phyloP scores from a whole-genome alignment of 768 basidiomycete species.

The Multifurca ochricompacta region DNA sequence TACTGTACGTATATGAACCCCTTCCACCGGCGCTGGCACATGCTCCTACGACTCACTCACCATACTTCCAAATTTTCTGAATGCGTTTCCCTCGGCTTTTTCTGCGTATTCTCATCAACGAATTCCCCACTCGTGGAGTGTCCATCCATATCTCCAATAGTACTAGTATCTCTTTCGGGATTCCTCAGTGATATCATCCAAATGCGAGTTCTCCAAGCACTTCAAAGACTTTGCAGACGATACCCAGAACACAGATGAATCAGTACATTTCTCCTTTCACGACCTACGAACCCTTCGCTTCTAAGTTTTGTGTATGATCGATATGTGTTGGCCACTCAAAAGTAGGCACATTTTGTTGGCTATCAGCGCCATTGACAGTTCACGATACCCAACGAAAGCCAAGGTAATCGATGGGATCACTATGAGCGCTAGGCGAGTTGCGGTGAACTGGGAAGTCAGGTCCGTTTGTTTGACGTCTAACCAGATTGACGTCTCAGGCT shows the following conservation, averaged over 20 bases:
- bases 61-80: constrained; percentile 20
- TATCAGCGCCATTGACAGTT: not conserved
- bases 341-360: not conserved
- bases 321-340: not conserved
- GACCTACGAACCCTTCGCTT: no score
- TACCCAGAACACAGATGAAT: no score
- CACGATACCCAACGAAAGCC: not conserved
- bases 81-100: not conserved
- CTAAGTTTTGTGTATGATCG: constrained; percentile 1
- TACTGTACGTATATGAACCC: constrained; percentile 4
- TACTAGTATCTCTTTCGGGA: not conserved
- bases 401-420: not conserved
- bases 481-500: not conserved
- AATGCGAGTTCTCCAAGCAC: not conserved
- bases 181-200: not conserved
- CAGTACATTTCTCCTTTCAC: not conserved
- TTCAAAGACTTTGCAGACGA: not conserved
- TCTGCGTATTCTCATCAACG: not conserved
- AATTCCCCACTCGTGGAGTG: not conserved
- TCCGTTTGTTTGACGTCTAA: not conserved
- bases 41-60: not conserved
- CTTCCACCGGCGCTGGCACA: no score
- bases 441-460: not conserved
- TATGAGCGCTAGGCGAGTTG: not conserved
- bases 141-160: not conserved